Base-by-base conservation (phyloP, 2,329 filamentous ascomycete species). In the Trichoderma pleuroti region DNA sequence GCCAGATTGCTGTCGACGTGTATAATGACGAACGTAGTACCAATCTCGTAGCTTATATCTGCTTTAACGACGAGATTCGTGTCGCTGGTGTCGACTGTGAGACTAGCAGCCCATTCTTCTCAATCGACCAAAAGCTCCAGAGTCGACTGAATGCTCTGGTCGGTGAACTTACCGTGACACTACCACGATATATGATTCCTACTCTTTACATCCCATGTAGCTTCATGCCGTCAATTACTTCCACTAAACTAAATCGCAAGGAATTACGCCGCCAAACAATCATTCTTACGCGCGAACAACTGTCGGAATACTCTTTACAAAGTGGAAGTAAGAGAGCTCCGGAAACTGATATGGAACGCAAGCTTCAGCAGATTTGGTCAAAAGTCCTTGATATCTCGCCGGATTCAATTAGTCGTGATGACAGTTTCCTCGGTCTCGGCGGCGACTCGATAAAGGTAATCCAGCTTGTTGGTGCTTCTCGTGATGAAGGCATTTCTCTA, bases 381-480 rank as follows among this genome's bases (percentile, higher is more conserved):
- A 30, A 16, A 2, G 52, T 59, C n/a, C 18, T 71, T 2, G 61
- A 16, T 9, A 64, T 72, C 5, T 36, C 52, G 0, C 3, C 12
- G 24, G 32, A 70, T 1, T 61, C 42, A 0, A 82, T 84, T 30
- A 77, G 80, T 9, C 71, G 76, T 5, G 72, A 74, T 9, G 72
- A 75, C 24, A 74, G 73, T 52, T 78, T 78, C 67, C 74, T 78
- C n/a, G 52, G 64, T 1, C 72, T 78, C 5, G 77, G 77, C 1
- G 77, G 77, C 5, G 76, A 77, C 52, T 78, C 76, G 0, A 74
- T 78, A 10, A 65, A 71, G 0, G 76, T 74, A 1, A 78, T 78
- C 11, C 67, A 72, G 11, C 63, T 75, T 5, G 74, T 73, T 39
- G 12, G 73, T 11, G 18, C 26, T 7, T 71, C 52, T 5, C 68